Conservation (phyloP, 306 rosid species). For the Carpinus fangiana region DNA sequence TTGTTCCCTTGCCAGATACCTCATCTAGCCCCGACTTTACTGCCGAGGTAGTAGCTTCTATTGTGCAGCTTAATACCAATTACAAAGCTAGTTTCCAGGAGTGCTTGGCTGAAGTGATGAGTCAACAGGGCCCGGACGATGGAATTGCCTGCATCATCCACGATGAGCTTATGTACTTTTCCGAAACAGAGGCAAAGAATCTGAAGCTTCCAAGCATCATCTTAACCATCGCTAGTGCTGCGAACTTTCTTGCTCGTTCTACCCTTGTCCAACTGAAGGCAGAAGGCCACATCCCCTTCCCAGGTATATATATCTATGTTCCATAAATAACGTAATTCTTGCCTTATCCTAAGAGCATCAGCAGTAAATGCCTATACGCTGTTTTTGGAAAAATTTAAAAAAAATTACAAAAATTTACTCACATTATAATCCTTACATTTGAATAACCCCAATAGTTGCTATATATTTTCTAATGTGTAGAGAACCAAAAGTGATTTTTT, state of each 20-base stretch:
- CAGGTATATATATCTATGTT: conserved; percentile 24
- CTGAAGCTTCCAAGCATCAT: conserved; percentile 33
- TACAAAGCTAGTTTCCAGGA: conserved; percentile 32
- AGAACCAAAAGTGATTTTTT: too few species aligned
- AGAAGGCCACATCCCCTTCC: conserved; percentile 33
- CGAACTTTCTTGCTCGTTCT: conserved; percentile 32
- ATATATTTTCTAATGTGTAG: too few species aligned
- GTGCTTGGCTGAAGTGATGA: conserved; percentile 9
- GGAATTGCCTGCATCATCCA: conserved; percentile 38
- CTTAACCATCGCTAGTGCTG: conserved; percentile 35
- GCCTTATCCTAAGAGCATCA: too few species aligned
- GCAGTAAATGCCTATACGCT: too few species aligned
- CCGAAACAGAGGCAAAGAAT: conserved; percentile 26
- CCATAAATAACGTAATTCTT: too few species aligned
- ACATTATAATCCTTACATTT: too few species aligned
- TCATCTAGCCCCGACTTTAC: conserved; percentile 30
- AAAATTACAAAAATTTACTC: too few species aligned
- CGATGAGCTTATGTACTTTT: conserved; percentile 35
- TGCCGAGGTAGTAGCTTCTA: background rate
- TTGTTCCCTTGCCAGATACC: conserved; percentile 31
- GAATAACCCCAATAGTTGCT: too few species aligned
- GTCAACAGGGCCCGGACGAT: conserved; percentile 10
- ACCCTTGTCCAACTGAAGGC: conserved; percentile 18
- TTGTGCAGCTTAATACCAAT: conserved; percentile 15
- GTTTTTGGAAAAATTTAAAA: too few species aligned